Conservation (phyloP, 305 asterid species). For the Plantago coronopus region DNA sequence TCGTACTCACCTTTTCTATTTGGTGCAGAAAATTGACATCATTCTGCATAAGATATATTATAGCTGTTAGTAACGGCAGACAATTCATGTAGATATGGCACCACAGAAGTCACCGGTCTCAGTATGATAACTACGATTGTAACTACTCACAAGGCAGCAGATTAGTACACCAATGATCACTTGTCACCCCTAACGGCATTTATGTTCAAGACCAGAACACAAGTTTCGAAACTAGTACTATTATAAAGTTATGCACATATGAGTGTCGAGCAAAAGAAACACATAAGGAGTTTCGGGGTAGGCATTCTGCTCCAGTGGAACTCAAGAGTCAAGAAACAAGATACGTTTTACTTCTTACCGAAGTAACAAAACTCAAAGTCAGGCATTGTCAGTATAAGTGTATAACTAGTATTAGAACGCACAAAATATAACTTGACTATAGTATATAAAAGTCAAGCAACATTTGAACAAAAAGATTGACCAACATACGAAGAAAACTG, state of each 20-base stretch:
- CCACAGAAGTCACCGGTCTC: neutral
- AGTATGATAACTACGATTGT: neutral
- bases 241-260: too few relatives aligned
- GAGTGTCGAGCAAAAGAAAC: too few relatives aligned
- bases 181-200: neutral
- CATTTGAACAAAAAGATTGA: too few relatives aligned
- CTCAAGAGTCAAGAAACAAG: neutral
- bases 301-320: too few relatives aligned
- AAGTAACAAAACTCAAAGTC: slow-evolving; percentile 61
- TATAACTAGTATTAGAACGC: too few relatives aligned
- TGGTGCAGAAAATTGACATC: slow-evolving; percentile 76
- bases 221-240: too few relatives aligned
- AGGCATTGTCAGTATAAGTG: too few relatives aligned
- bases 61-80: slow-evolving; percentile 14
- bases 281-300: too few relatives aligned
- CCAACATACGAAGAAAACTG: too few relatives aligned
- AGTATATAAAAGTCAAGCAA: too few relatives aligned
- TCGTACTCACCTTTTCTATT: slow-evolving; percentile 75
- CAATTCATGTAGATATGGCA: neutral
- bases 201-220: neutral
- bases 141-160: neutral
- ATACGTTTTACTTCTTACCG: slow-evolving; percentile 36
- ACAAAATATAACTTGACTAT: too few relatives aligned
- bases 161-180: neutral
- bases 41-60: slow-evolving; percentile 45